Percentiles rank a stretch among this genome's conserved stretches.
phyloP scores from a whole-genome alignment of 2,329 filamentous ascomycete species.

The Fusarium heterosporum region DNA sequence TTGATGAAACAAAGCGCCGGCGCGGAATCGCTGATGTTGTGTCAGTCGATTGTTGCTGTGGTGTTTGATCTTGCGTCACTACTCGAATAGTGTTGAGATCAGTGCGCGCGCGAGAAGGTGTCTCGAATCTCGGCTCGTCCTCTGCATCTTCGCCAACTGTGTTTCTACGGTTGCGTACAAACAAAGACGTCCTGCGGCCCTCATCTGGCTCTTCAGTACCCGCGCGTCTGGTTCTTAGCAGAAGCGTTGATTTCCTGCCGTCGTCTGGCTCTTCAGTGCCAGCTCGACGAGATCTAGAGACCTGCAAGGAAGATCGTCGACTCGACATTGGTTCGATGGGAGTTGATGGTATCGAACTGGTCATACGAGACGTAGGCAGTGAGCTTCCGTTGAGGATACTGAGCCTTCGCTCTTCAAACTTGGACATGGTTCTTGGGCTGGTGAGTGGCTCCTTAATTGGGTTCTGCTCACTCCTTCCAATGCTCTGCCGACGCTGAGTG shows the following conservation, averaged over 20 bases:
- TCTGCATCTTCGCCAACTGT: conserved; percentile 61
- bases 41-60: conserved; percentile 42
- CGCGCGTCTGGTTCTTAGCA: conserved; percentile 60
- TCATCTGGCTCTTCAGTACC: conserved; percentile 63
- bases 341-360: conserved; percentile 54
- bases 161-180: conserved; percentile 60
- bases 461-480: conserved; percentile 54
- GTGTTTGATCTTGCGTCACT: conserved; percentile 45
- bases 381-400: conserved; percentile 60
- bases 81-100: conserved; percentile 60
- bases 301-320: conserved; percentile 65
- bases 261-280: conserved; percentile 63
- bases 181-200: conserved; percentile 56
- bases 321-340: conserved; percentile 53
- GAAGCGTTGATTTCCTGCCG: conserved; percentile 56
- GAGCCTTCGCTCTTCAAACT: conserved; percentile 65
- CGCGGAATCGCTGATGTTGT: conserved; percentile 58
- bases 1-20: conserved; percentile 64
- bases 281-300: conserved; percentile 57
- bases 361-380: conserved; percentile 59
- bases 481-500: conserved; percentile 57
- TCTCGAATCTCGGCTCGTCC: conserved; percentile 63
- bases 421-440: conserved; percentile 62
- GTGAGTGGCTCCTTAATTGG: conserved; percentile 52
- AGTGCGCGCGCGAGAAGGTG: conserved; percentile 69